A percentile compares a stretch with the other conserved stretches of the same genome.
phyloP scores from a whole-genome alignment of 2,329 filamentous ascomycete genomes.

The Penicillium sp. region DNA sequence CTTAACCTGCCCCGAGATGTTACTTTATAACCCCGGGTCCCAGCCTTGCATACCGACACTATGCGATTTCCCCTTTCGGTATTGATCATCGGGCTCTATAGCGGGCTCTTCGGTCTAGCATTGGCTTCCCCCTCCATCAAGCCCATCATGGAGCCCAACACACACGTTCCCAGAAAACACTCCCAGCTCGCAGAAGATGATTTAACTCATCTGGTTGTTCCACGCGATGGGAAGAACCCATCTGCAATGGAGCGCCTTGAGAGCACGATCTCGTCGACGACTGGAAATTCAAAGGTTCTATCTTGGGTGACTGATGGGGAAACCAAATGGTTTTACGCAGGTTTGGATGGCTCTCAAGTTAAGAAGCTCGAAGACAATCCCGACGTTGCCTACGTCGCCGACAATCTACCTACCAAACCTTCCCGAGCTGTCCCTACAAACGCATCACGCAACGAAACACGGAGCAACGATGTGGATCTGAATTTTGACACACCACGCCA shows the following conservation, averaged over 20 bases:
- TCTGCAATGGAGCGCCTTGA: neutral
- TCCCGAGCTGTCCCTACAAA: neutral
- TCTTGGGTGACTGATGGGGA: neutral
- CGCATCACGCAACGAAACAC: neutral
- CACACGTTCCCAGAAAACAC: neutral
- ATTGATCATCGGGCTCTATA: too few relatives aligned
- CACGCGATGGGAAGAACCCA: neutral
- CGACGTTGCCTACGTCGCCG: neutral
- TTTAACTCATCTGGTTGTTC: neutral
- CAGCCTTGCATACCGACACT: too few relatives aligned
- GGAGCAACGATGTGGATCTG: neutral
- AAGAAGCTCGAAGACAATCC: neutral
- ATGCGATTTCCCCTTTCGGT: too few relatives aligned
- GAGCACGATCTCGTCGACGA: neutral
- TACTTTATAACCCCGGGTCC: too few relatives aligned
- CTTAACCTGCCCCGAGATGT: too few relatives aligned
- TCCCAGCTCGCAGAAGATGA: neutral
- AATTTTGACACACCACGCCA: too few relatives aligned
- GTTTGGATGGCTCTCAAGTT: neutral
- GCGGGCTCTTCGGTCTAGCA: too few relatives aligned
- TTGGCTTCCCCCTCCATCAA: too few relatives aligned
- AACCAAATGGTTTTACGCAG: neutral
- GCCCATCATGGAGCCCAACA: neutral
- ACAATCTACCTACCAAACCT: neutral
- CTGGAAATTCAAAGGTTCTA: neutral